Base-by-base conservation (phyloP, 768 basidiomycete genomes). In the Guyanaporus albipodus region DNA sequence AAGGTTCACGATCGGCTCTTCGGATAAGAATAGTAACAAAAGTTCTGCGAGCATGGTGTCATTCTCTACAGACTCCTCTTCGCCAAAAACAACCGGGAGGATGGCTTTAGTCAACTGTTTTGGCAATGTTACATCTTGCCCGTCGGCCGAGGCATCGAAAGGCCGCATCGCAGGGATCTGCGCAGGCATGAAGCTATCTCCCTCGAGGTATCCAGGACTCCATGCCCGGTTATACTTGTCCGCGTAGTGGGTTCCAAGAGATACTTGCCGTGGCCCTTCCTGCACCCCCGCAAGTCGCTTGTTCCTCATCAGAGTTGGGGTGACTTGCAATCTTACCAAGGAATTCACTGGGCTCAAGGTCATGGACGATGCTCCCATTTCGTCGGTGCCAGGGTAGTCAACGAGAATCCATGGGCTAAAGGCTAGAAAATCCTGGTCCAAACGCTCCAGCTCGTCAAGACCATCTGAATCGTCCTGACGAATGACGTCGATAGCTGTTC, bases 1-100 rank as follows among this genome's bases (percentile, higher is more conserved):
- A 36, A 58, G 53, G n/a, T 58, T 52, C 12, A 58, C 41, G 15
- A 48, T 35, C 18, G 41, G 53, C 7, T 26, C 10, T 27, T 1
- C 21, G 8, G 21, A 12, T 2, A 23, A 38, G 3, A 32, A 40
- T 26, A 40, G 38, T 7, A 38, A 37, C 9, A 21, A 33, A 5
- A 3, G 4, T 33, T 40, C 39, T 2, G 6, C 21, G 29, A 39
- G 12, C 10, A 15, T 29, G 14, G 37, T 3, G 14, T 33, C 38
- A 11, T 33, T 45, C 27, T 32, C 39, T 19, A 39, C 36, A 11
- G 14, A 9, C 18, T 1, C 19, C 7, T 31, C 28, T 23, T 36
- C 33, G 3, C n/a, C 2, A 14, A 17, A 26, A 5, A 10, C 29
- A 12, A 8, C 34, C 22, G 19, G 32, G 32, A 29, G n/a, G 17